phyloP scores from a whole-genome alignment of 441 rosid species.

The Metrosideros polymorpha region DNA sequence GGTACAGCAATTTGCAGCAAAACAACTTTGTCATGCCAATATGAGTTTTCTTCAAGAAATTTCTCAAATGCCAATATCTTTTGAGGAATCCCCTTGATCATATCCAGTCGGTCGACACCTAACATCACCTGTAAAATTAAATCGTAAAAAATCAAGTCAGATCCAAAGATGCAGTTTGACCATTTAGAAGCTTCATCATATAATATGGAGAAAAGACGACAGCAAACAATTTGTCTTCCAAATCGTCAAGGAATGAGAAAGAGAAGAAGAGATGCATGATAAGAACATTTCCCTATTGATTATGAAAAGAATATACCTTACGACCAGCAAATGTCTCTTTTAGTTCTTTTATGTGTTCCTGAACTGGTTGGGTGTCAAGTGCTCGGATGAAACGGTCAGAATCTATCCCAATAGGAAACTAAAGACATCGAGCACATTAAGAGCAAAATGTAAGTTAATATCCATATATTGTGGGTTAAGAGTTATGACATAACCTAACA shows the following conservation, averaged over 20 bases:
- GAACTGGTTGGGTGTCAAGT: conserved; percentile 50
- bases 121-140: conserved; percentile 68
- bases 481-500: background rate
- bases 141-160: background rate
- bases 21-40: conserved; percentile 97
- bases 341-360: conserved; percentile 70
- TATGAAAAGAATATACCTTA: conserved; percentile 35
- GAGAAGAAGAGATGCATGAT: background rate
- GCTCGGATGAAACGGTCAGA: conserved; percentile 82
- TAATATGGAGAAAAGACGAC: background rate
- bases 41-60: conserved; percentile 89
- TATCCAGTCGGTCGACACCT: conserved; percentile 98
- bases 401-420: conserved; percentile 99
- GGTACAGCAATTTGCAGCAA: conserved; percentile 98
- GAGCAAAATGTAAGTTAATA: background rate
- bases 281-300: background rate
- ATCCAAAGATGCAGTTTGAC: background rate
- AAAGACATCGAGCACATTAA: conserved; percentile 2
- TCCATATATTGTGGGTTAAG: background rate
- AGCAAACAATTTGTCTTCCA: background rate
- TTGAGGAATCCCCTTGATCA: conserved; percentile 99
- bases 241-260: background rate
- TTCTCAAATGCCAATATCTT: conserved; percentile 98
- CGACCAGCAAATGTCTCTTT: conserved; percentile 91
- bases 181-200: background rate